Conservation (phyloP, 1,284 basidiomycete genomes). For the Sanghuangporus weigelae region DNA sequence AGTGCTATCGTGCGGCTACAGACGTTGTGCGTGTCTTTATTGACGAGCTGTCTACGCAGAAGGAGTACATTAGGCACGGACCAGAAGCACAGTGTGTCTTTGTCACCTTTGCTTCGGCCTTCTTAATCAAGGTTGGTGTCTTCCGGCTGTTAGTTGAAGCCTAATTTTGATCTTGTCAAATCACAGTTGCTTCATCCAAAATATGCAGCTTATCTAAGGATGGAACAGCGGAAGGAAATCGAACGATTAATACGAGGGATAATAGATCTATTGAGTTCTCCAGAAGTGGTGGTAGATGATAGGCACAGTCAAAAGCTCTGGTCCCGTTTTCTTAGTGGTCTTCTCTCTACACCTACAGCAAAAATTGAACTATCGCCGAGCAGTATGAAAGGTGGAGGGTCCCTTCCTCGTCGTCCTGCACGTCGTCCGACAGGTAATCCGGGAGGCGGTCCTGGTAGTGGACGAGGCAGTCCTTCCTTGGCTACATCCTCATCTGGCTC, state of each 20-base stretch:
- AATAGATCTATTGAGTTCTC: constrained; percentile 56
- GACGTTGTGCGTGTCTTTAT: constrained; percentile 64
- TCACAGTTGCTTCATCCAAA: constrained; percentile 65
- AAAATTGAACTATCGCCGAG: constrained; percentile 34
- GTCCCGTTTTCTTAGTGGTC: constrained; percentile 63
- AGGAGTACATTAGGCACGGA: constrained; percentile 63
- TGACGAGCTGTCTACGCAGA: constrained; percentile 50
- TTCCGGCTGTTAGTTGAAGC: not conserved
- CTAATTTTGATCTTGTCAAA: not conserved
- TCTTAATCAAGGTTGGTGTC: constrained; percentile 63
- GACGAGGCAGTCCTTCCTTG: not conserved
- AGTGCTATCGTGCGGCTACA: constrained; percentile 31
- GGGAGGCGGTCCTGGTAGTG: constrained; percentile 29
- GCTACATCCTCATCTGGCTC: not conserved
- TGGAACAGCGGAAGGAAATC: constrained; percentile 55
- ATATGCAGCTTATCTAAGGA: constrained; percentile 53
- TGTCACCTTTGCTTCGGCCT: constrained; percentile 78
- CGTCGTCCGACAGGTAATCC: constrained; percentile 18
- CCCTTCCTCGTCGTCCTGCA: constrained; percentile 10
- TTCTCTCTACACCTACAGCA: constrained; percentile 54
- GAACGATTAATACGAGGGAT: constrained; percentile 55
- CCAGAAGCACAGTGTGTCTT: constrained; percentile 82
- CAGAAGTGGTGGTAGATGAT: constrained; percentile 68
- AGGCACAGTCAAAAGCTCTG: constrained; percentile 72
- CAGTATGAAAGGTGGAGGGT: constrained; percentile 9